phyloP scores from a whole-genome alignment of 495 filamentous ascomycete genomes.

The Hypoxylon cercidicola region DNA sequence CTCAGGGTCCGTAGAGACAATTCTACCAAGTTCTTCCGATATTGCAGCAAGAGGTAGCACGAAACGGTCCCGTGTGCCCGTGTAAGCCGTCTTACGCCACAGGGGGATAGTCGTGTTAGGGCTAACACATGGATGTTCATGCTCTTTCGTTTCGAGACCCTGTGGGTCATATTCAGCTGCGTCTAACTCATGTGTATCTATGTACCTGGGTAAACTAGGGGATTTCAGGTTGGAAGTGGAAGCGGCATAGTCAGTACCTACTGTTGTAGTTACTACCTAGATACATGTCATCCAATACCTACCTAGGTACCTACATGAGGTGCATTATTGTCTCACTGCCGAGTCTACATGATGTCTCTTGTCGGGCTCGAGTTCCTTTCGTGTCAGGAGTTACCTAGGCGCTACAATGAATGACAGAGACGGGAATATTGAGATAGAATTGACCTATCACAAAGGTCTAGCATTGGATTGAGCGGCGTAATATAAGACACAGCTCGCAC shows the following conservation, averaged over 20 bases:
- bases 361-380: slow-evolving; percentile 11
- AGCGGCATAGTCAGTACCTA: no score
- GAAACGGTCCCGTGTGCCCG: no score
- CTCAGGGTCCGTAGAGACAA: slow-evolving; percentile 41
- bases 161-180: no score
- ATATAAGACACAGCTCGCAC: slow-evolving; percentile 7
- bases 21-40: slow-evolving; percentile 29
- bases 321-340: not conserved
- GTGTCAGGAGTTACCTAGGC: slow-evolving; percentile 35
- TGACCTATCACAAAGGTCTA: slow-evolving; percentile 17
- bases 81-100: no score
- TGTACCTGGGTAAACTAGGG: no score
- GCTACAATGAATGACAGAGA: slow-evolving; percentile 5
- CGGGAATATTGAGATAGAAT: slow-evolving; percentile 12
- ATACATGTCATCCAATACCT: not conserved
- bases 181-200: no score
- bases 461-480: not conserved
- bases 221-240: no score
- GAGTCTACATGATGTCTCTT: slow-evolving; percentile 7
- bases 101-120: no score
- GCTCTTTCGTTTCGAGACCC: no score
- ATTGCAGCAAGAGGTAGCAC: not conserved
- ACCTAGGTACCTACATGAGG: not conserved
- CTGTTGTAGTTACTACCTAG: not conserved
- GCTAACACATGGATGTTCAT: no score